phyloP scores from a whole-genome alignment of 345 rosid species.

The Syzygium aqueum region DNA sequence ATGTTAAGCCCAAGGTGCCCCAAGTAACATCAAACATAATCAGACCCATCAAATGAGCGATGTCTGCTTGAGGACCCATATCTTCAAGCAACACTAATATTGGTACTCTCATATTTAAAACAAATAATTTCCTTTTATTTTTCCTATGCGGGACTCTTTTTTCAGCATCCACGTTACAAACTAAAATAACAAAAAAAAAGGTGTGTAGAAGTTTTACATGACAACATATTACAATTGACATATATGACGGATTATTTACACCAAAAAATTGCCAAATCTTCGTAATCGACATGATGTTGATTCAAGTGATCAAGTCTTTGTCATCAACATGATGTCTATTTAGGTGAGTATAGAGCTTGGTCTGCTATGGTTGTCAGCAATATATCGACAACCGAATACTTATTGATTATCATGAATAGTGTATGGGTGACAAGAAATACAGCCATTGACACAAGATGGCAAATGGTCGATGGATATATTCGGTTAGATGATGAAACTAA shows the following conservation, averaged over 20 bases:
- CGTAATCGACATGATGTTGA: neutral
- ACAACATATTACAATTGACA: neutral
- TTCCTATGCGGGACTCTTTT: too few relatives aligned
- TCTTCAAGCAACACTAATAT: neutral
- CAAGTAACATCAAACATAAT: neutral
- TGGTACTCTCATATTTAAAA: neutral
- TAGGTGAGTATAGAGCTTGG: neutral
- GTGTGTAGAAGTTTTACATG: neutral
- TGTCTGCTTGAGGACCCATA: neutral
- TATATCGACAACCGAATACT: neutral
- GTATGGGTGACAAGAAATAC: neutral
- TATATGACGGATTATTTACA: neutral
- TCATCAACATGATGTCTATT: neutral
- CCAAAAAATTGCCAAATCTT: neutral
- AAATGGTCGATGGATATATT: neutral
- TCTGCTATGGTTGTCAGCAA: neutral
- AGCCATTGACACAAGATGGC: neutral
- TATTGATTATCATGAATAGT: neutral
- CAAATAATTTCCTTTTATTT: neutral
- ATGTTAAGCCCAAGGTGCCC: neutral
- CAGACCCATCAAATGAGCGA: neutral
- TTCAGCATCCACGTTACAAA: too few relatives aligned
- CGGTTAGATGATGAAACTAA: neutral
- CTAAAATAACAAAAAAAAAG: too few relatives aligned
- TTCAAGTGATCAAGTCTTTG: neutral